phyloP scores from a whole-genome alignment of 192 early-diverging fungal genomes.

The Entomortierella chlamydospora region DNA sequence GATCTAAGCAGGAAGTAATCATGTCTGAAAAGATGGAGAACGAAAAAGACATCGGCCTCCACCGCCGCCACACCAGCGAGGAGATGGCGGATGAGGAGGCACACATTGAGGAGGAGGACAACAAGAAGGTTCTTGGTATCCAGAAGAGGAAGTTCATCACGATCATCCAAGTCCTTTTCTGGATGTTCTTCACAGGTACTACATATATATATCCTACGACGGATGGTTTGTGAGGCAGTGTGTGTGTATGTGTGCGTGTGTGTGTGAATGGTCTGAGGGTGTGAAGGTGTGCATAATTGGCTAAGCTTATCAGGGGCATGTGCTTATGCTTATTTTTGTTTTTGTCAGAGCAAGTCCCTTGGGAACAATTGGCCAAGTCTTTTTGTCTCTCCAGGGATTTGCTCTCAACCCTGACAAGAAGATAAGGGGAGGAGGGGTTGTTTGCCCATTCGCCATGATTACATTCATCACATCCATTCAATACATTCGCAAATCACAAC shows the following conservation, averaged over 20 bases:
- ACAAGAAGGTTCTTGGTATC: constrained; percentile 48
- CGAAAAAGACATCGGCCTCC: constrained; percentile 41
- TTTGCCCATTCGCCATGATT: too few relatives aligned
- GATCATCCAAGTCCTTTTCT: constrained; percentile 21
- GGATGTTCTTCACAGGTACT: constrained; percentile 51
- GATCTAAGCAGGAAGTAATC: not conserved
- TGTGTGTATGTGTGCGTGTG: not conserved
- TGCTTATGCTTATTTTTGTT: not conserved
- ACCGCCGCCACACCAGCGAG: constrained; percentile 26
- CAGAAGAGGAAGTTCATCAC: constrained; percentile 8
- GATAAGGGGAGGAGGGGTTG: too few relatives aligned
- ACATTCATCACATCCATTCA: too few relatives aligned
- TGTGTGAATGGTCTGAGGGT: not conserved
- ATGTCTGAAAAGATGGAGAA: constrained; percentile 31
- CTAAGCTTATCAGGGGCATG: too few relatives aligned
- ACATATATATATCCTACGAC: not conserved
- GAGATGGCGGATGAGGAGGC: constrained; percentile 12
- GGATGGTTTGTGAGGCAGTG: not conserved
- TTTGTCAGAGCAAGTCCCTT: not conserved
- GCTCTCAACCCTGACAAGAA: too few relatives aligned
- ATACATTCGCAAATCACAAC: too few relatives aligned
- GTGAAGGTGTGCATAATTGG: not conserved
- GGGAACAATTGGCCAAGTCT: too few relatives aligned
- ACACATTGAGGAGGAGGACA: constrained; percentile 13
- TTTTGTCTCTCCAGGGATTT: too few relatives aligned